These are phyloP conservation scores for Chalciporus piperatus DNA, from an alignment of 768 basidiomycete genomes.

Conservation along the genomic window DNA sequence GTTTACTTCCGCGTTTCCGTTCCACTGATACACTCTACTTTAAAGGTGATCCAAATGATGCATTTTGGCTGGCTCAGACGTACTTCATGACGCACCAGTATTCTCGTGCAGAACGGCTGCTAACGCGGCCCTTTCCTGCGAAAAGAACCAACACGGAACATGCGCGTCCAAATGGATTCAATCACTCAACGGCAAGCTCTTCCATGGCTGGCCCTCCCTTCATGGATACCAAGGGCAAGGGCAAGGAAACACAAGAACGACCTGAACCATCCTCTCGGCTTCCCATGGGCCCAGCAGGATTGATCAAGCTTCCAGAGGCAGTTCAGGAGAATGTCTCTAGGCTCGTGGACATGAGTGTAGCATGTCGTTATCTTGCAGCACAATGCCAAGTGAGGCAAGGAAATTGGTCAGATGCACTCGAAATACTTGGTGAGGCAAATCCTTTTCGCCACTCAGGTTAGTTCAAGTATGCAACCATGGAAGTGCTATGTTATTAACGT, in stretches of 20 bases:
- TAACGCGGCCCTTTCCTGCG: conserved; percentile 81
- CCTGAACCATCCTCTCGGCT: conserved; percentile 47
- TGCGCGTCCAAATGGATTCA: conserved; percentile 26
- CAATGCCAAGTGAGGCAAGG: conserved; percentile 92
- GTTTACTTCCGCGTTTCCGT: conserved; percentile 1
- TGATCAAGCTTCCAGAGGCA: conserved; percentile 66
- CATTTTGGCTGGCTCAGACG: conserved; percentile 98
- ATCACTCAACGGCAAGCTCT: conserved; percentile 18
- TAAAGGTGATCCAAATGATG: conserved; percentile 92
- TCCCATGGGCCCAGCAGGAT: conserved; percentile 68
- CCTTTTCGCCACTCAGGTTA: conserved; percentile 75
- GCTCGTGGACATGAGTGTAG: conserved; percentile 91
- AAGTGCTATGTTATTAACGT: conserved; percentile 5
- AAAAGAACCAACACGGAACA: conserved; percentile 39
- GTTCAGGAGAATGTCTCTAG: conserved; percentile 66
- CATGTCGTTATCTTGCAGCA: conserved; percentile 94
- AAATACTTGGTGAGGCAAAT: conserved; percentile 91
- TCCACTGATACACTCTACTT: conserved; percentile 3
- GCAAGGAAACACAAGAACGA: conserved; percentile 47
- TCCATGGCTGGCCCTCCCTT: conserved; percentile 43
- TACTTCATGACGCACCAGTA: conserved; percentile 97
- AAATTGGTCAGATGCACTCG: conserved; percentile 87
- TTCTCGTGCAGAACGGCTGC: conserved; percentile 86
- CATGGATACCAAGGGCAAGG: conserved; percentile 55
- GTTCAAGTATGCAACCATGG: conserved; percentile 9